Conservation (phyloP, 495 filamentous ascomycete genomes). For the Neurospora hispaniola region DNA sequence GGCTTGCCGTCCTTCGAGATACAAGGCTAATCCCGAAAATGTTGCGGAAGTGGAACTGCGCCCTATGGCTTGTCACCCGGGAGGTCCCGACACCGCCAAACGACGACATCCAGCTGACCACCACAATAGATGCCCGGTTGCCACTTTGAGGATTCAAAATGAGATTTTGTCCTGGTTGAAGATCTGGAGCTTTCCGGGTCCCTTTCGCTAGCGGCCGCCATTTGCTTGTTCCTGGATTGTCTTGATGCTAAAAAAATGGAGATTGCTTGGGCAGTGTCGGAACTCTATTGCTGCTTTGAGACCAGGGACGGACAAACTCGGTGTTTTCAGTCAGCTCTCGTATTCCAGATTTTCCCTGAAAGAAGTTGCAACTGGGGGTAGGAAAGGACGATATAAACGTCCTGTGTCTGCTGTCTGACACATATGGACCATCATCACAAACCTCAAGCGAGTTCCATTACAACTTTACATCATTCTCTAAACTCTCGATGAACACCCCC, state of each 20-base stretch:
- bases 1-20: neutral
- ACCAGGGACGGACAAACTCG: neutral
- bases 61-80: conserved; percentile 5
- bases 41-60: neutral
- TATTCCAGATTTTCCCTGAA: neutral
- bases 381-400: neutral
- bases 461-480: neutral
- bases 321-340: neutral
- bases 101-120: conserved; percentile 8
- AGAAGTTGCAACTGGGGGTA: neutral
- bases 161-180: neutral
- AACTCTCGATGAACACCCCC: conserved; percentile 16
- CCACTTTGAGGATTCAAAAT: neutral
- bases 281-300: neutral
- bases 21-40: neutral
- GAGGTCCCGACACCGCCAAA: conserved; percentile 9
- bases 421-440: neutral
- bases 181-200: neutral
- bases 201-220: neutral
- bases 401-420: neutral
- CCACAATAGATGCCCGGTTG: neutral
- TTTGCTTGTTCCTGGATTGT: neutral
- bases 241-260: neutral
- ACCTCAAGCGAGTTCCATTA: neutral
- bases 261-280: neutral